Percentiles rank a stretch among this genome's conserved stretches.
Conservation (phyloP, 257 asterid species). For the Apocynum venetum region DNA sequence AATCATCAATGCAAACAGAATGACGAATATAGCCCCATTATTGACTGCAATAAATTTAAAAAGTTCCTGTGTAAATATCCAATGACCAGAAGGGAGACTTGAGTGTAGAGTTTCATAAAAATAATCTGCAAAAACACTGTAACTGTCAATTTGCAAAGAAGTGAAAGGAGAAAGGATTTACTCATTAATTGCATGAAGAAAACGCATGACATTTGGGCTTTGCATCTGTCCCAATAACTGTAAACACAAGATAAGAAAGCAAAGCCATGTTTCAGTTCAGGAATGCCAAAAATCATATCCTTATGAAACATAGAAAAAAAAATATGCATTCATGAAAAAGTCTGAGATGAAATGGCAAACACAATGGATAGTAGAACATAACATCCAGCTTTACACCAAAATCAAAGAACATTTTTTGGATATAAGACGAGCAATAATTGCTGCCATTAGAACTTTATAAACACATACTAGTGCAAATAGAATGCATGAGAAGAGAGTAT, state of each 20-base stretch:
- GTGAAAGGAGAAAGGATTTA: slow-evolving; percentile 20
- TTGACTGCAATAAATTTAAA: neutral
- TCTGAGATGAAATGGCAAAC: neutral
- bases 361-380: neutral
- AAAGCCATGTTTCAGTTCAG: neutral
- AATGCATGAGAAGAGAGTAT: neutral
- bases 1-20: neutral
- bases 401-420: neutral
- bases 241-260: neutral
- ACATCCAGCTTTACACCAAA: neutral
- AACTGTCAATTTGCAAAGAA: neutral
- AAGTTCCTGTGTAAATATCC: neutral
- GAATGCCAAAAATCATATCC: neutral
- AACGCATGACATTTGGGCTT: slow-evolving; percentile 63
- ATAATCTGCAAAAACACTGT: neutral
- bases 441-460: neutral
- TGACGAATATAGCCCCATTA: neutral
- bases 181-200: slow-evolving; percentile 68
- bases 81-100: neutral
- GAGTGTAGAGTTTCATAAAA: neutral
- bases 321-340: neutral
- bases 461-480: neutral
- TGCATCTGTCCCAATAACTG: slow-evolving; percentile 72
- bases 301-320: neutral
- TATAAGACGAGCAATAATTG: neutral